phyloP scores from a whole-genome alignment of 305 asterid species.

The Fraxinus floribunda region DNA sequence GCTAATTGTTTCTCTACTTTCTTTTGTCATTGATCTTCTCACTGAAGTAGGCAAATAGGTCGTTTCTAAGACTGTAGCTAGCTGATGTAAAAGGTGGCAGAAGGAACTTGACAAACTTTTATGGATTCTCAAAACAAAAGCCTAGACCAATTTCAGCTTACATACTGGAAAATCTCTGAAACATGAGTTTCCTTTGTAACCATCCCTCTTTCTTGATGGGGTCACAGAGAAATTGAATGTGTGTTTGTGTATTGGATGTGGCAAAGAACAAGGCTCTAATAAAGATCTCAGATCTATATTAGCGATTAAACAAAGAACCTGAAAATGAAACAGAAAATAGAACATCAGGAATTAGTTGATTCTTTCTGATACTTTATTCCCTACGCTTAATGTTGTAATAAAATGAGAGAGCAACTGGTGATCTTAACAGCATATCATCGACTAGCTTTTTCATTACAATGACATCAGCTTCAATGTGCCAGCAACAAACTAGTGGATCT shows the following conservation, averaged over 20 bases:
- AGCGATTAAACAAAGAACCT: neutral
- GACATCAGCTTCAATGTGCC: neutral
- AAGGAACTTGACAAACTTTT: neutral
- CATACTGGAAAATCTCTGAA: conserved; percentile 1
- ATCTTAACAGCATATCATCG: neutral
- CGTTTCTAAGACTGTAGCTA: neutral
- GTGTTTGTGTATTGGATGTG: neutral
- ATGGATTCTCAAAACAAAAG: conserved; percentile 9
- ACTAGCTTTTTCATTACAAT: neutral
- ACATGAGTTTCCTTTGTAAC: neutral
- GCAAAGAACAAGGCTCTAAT: neutral
- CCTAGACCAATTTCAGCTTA: neutral
- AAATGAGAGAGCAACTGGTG: neutral
- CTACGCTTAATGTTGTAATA: neutral
- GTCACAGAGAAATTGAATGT: neutral
- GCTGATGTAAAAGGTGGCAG: neutral
- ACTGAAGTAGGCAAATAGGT: conserved; percentile 4
- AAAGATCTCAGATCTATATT: neutral
- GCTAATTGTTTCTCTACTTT: neutral
- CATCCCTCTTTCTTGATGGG: neutral
- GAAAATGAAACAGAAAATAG: neutral
- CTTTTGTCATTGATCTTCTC: conserved; percentile 5
- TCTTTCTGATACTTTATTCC: neutral
- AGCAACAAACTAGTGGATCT: neutral
- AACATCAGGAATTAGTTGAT: neutral